phyloP scores from a whole-genome alignment of 169 alveolate species.

The Plasmodium adleri region DNA sequence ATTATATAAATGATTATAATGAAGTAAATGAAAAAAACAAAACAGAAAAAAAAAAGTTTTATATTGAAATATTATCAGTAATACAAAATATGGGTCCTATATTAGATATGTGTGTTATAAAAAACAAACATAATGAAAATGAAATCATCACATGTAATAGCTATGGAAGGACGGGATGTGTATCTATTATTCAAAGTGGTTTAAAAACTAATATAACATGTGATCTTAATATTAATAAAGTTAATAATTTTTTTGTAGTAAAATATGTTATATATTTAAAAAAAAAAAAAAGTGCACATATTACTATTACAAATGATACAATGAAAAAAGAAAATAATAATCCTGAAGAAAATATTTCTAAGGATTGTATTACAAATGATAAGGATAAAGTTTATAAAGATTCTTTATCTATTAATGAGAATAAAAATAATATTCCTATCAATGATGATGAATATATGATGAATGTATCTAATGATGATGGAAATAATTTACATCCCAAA shows the following conservation, averaged over 20 bases:
- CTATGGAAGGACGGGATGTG: constrained; percentile 72
- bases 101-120: constrained; percentile 56
- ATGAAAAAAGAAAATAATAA: background rate
- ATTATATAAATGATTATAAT: background rate
- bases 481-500: background rate
- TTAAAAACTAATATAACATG: constrained; percentile 55
- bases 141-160: constrained; percentile 74
- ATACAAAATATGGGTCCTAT: constrained; percentile 75
- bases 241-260: constrained; percentile 50
- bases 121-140: constrained; percentile 37
- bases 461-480: background rate
- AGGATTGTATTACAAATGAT: background rate
- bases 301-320: background rate
- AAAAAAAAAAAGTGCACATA: constrained; percentile 3
- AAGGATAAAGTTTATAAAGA: too few relatives aligned
- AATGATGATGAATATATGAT: background rate
- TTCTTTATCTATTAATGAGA: background rate
- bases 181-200: constrained; percentile 65
- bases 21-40: background rate
- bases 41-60: constrained; percentile 45
- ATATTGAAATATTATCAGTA: constrained; percentile 56
- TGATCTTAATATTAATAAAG: constrained; percentile 14
- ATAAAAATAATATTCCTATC: background rate
- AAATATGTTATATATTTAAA: constrained; percentile 62
- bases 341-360: background rate